A percentile compares a stretch with the other conserved stretches of the same genome.
Conservation (phyloP, 768 basidiomycete species). For the Panaeolus papilionaceus region DNA sequence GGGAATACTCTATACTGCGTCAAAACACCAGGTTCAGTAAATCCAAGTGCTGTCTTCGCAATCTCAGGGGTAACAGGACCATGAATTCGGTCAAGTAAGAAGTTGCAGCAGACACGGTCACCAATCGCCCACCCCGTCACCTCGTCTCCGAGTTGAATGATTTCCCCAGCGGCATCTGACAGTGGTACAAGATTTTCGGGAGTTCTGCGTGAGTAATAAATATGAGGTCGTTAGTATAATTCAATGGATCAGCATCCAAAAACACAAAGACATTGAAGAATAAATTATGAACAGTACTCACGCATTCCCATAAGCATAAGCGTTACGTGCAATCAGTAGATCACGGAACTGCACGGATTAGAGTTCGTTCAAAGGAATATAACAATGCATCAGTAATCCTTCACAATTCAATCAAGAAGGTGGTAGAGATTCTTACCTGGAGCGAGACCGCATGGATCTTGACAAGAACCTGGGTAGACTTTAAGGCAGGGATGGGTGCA, state of each 20-base stretch:
- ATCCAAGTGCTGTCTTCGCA: conserved; percentile 46
- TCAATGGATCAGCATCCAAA: too few relatives aligned
- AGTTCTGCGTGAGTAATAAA: neutral
- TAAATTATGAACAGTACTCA: neutral
- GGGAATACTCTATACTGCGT: conserved; percentile 54
- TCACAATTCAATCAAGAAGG: too few relatives aligned
- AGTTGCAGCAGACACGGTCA: conserved; percentile 60
- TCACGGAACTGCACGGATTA: neutral
- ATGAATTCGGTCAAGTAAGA: conserved; percentile 49
- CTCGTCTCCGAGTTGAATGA: conserved; percentile 49
- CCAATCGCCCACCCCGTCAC: conserved; percentile 54
- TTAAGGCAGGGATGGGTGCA: conserved; percentile 35
- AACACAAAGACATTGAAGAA: too few relatives aligned
- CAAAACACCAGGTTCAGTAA: conserved; percentile 52
- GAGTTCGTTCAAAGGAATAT: neutral
- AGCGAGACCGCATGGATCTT: conserved; percentile 60
- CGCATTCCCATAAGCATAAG: neutral
- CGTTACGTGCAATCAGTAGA: neutral
- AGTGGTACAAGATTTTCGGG: conserved; percentile 37
- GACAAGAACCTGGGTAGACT: conserved; percentile 56
- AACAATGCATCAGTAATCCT: too few relatives aligned
- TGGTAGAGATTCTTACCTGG: conserved; percentile 35
- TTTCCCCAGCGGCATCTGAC: conserved; percentile 61
- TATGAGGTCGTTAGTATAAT: neutral
- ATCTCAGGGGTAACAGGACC: conserved; percentile 44